A percentile compares a stretch with the other conserved stretches of the same genome.
Evolutionary conservation across 202 grass and related monocot genomes (phyloP).

Genomic region (Bolboschoenoplectus hybrid): DNA sequence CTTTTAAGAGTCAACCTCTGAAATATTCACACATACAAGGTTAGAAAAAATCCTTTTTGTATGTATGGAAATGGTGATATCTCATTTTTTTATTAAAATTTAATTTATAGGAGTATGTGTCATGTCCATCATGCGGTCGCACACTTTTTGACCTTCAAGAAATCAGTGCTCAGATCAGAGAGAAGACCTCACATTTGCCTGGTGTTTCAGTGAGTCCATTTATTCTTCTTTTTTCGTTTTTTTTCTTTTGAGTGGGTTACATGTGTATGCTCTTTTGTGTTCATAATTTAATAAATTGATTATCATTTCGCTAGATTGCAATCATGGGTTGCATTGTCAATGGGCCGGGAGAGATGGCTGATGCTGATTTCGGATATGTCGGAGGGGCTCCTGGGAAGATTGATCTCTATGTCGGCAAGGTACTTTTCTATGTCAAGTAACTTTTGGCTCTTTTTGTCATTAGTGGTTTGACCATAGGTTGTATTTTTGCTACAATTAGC

Average conservation of each 20-base stretch:
- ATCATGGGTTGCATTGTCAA: conserved; percentile 99
- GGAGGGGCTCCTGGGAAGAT: conserved; percentile 97
- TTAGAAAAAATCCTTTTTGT: conserved; percentile 39
- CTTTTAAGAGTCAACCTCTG: conserved; percentile 99
- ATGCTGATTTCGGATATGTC: conserved; percentile 97
- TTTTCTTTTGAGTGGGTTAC: conserved; percentile 1
- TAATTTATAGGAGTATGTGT: conserved; percentile 87
- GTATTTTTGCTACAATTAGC: background rate
- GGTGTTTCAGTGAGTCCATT: conserved; percentile 73
- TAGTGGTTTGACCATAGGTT: background rate
- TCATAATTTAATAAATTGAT: conserved; percentile 20
- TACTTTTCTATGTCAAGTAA: conserved; percentile 44
- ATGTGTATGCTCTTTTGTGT: background rate
- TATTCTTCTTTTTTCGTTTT: background rate
- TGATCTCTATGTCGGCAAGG: conserved; percentile 99
- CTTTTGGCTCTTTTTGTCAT: background rate
- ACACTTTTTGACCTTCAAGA: conserved; percentile 98
- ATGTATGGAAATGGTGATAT: background rate
- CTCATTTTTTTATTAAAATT: conserved; percentile 33
- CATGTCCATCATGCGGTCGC: conserved; percentile 94
- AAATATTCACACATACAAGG: conserved; percentile 37
- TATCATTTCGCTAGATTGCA: conserved; percentile 64
- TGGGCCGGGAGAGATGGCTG: conserved; percentile 98
- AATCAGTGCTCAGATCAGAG: conserved; percentile 91
- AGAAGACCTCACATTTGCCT: conserved; percentile 92